Evolutionary conservation across 768 basidiomycete species (phyloP).

Genomic region (Mycena alexandri): DNA sequence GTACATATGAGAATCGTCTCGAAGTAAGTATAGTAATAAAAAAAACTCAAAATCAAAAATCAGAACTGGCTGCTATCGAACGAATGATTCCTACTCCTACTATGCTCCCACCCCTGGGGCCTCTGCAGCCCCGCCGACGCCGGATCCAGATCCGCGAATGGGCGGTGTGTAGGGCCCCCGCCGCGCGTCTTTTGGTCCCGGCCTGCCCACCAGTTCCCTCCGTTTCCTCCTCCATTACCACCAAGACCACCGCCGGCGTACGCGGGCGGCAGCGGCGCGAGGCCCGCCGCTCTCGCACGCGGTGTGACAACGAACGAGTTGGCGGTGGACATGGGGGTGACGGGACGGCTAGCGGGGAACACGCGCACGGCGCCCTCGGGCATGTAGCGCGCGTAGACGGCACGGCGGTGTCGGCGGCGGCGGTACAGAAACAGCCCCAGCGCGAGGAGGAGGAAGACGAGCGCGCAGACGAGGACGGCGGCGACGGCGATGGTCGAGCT

Average conservation of each 20-base stretch:
- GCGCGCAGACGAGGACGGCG: constrained; percentile 19
- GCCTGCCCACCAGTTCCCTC: constrained; percentile 24
- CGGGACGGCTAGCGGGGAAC: constrained; percentile 17
- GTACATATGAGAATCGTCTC: too few relatives aligned
- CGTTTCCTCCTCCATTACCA: background rate
- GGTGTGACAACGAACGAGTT: constrained; percentile 9
- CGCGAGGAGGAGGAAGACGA: constrained; percentile 16
- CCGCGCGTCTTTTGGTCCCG: constrained; percentile 27
- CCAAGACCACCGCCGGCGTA: constrained; percentile 7
- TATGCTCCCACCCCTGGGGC: constrained; percentile 29
- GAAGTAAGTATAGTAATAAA: too few relatives aligned
- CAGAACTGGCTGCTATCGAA: too few relatives aligned
- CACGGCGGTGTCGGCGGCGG: constrained; percentile 30
- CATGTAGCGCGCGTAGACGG: constrained; percentile 30
- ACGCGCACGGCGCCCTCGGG: constrained; percentile 30
- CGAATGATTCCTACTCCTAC: too few relatives aligned
- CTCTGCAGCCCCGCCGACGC: constrained; percentile 18
- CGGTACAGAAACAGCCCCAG: constrained; percentile 27
- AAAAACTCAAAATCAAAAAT: too few relatives aligned
- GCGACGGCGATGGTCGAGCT: constrained; percentile 27
- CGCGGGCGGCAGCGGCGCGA: constrained; percentile 8
- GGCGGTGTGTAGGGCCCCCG: constrained; percentile 18
- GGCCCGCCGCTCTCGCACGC: background rate
- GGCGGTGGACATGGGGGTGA: background rate
- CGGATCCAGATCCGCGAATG: constrained; percentile 31